A percentile compares a stretch with the other conserved stretches of the same genome.
Conservation (phyloP, 768 basidiomycete genomes). For the Lanmaoa pseudosensibilis region DNA sequence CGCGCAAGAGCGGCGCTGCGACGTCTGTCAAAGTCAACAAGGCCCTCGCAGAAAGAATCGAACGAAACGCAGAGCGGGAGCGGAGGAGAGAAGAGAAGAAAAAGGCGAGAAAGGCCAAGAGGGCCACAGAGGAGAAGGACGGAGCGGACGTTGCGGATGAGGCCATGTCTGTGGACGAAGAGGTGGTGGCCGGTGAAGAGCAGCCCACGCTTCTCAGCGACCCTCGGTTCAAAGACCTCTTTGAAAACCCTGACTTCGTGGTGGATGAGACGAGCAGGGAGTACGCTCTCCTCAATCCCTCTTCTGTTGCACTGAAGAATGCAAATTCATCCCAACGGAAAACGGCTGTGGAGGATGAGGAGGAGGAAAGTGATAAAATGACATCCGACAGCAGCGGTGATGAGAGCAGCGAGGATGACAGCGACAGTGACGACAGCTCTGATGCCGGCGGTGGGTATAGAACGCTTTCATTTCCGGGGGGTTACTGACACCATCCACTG, state of each 20-base stretch:
- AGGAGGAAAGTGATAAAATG: slow-evolving; percentile 77
- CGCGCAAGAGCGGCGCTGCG: slow-evolving; percentile 54
- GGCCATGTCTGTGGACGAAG: slow-evolving; percentile 34
- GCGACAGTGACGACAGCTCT: slow-evolving; percentile 49
- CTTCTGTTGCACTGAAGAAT: slow-evolving; percentile 60
- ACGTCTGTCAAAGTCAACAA: slow-evolving; percentile 52
- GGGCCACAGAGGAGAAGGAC: slow-evolving; percentile 34
- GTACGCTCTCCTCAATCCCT: slow-evolving; percentile 93
- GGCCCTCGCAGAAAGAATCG: slow-evolving; percentile 77
- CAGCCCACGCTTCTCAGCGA: slow-evolving; percentile 66
- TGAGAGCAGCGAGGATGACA: slow-evolving; percentile 47
- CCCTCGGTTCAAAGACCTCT: slow-evolving; percentile 86
- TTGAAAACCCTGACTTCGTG: slow-evolving; percentile 87
- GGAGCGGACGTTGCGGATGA: slow-evolving; percentile 36
- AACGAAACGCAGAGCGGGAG: slow-evolving; percentile 59
- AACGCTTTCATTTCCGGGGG: slow-evolving; percentile 9
- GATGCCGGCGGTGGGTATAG: slow-evolving; percentile 52
- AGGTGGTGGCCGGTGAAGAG: slow-evolving; percentile 22
- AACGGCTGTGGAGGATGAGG: slow-evolving; percentile 88
- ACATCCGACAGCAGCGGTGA: slow-evolving; percentile 53
- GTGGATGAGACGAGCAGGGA: slow-evolving; percentile 89
- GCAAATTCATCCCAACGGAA: slow-evolving; percentile 42
- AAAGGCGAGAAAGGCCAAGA: slow-evolving; percentile 45
- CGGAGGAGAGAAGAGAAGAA: slow-evolving; percentile 56
- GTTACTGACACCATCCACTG: slow-evolving; percentile 7